phyloP scores from a whole-genome alignment of 352 stramenopile species.

The Phytophthora chlamydospora region DNA sequence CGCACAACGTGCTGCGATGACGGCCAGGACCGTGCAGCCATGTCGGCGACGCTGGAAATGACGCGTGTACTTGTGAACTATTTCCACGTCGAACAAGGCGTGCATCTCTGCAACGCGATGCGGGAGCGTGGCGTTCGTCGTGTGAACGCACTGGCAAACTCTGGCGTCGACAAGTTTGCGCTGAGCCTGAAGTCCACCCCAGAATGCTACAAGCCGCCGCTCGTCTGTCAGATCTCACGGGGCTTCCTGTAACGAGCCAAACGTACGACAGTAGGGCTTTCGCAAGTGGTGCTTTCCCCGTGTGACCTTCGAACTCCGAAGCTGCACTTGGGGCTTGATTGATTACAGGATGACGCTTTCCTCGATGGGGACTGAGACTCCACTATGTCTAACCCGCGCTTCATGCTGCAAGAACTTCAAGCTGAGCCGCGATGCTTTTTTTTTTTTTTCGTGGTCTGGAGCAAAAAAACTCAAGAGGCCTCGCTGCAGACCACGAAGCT shows the following conservation, averaged over 20 bases:
- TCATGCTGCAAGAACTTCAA: too few relatives aligned
- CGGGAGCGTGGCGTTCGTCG: constrained; percentile 83
- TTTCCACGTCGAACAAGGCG: constrained; percentile 86
- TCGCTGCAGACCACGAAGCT: too few relatives aligned
- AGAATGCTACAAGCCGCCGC: constrained; percentile 90
- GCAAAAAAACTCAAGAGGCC: too few relatives aligned
- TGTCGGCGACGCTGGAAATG: constrained; percentile 97
- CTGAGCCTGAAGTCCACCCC: constrained; percentile 99
- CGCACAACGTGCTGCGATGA: constrained; percentile 97
- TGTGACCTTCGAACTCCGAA: too few relatives aligned
- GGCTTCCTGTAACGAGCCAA: constrained; percentile 69
- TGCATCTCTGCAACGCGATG: constrained; percentile 88
- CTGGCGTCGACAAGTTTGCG: constrained; percentile 93
- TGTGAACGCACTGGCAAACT: constrained; percentile 86
- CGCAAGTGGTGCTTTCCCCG: too few relatives aligned
- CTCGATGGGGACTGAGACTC: too few relatives aligned
- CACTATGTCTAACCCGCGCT: too few relatives aligned
- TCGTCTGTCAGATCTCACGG: constrained; percentile 76
- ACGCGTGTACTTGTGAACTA: constrained; percentile 91
- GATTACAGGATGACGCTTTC: too few relatives aligned
- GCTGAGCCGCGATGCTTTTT: too few relatives aligned
- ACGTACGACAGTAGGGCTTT: too few relatives aligned
- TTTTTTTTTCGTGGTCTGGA: too few relatives aligned
- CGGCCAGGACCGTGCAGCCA: constrained; percentile 97
- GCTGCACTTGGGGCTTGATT: too few relatives aligned